phyloP scores from a whole-genome alignment of 2,329 filamentous ascomycete genomes.

The Pseudocercospora pini-densiflorae region DNA sequence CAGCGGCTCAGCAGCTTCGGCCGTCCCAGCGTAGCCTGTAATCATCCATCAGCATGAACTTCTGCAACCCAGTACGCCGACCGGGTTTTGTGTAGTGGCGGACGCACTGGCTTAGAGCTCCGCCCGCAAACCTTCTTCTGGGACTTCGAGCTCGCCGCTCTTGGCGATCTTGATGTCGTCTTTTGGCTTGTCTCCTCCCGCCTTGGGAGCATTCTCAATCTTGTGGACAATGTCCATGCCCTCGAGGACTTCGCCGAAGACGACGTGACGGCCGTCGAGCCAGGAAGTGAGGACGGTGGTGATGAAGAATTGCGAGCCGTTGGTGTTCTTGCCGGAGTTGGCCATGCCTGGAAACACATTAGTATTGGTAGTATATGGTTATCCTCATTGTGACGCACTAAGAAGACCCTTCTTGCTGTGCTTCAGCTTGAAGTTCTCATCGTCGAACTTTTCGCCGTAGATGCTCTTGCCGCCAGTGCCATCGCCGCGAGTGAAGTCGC shows the following conservation, averaged over 20 bases:
- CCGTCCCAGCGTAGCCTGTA: constrained; percentile 52
- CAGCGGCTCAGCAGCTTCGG: constrained; percentile 45
- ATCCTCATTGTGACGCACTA: constrained; percentile 51
- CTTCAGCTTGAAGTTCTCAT: constrained; percentile 96
- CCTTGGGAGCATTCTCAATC: constrained; percentile 74
- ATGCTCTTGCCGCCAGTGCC: constrained; percentile 87
- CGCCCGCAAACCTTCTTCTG: constrained; percentile 89
- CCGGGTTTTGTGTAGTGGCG: constrained; percentile 13
- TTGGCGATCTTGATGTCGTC: constrained; percentile 76
- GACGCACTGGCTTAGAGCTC: constrained; percentile 69
- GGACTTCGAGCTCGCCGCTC: constrained; percentile 82
- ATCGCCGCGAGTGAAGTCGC: constrained; percentile 83
- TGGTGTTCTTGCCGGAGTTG: constrained; percentile 83
- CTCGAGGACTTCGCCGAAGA: constrained; percentile 87
- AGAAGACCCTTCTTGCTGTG: constrained; percentile 83
- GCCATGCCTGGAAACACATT: constrained; percentile 67
- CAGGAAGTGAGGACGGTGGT: constrained; percentile 80
- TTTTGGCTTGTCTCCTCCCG: constrained; percentile 66
- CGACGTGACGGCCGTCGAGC: constrained; percentile 83
- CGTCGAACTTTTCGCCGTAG: constrained; percentile 81
- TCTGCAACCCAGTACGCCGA: constrained; percentile 16
- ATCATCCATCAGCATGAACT: constrained; percentile 14
- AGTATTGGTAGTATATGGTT: neutral
- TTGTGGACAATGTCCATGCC: constrained; percentile 79
- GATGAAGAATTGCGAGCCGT: constrained; percentile 90